Percentiles rank a stretch among this genome's conserved stretches.
Conservation (phyloP, 2,329 filamentous ascomycete genomes). For the Aurifilum marmelostoma region DNA sequence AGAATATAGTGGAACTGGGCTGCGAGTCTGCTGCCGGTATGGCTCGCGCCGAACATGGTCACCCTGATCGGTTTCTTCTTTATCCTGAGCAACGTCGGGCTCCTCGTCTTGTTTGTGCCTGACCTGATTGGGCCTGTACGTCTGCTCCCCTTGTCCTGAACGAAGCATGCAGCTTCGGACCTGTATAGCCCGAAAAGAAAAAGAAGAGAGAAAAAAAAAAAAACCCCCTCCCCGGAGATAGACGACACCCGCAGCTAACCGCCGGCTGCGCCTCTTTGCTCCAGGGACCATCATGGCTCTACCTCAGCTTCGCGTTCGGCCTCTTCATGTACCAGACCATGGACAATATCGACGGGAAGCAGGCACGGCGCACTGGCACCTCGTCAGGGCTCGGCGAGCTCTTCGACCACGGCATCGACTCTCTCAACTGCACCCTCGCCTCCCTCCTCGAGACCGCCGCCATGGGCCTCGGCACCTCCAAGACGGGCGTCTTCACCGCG, state of each 20-base stretch:
- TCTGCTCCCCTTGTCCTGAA: slow-evolving; percentile 28
- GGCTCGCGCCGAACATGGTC: slow-evolving; percentile 97
- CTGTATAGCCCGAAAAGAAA: background rate
- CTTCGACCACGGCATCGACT: slow-evolving; percentile 98
- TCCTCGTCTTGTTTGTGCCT: slow-evolving; percentile 79
- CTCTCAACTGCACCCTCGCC: slow-evolving; percentile 92
- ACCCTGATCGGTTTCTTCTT: slow-evolving; percentile 94
- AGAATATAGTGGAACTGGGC: slow-evolving; percentile 86
- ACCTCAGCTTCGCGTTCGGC: slow-evolving; percentile 93
- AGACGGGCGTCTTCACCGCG: slow-evolving; percentile 87
- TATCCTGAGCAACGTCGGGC: slow-evolving; percentile 80
- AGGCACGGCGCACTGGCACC: slow-evolving; percentile 90
- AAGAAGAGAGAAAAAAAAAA: too few relatives aligned
- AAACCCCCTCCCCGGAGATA: slow-evolving; percentile 24
- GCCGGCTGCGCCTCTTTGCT: background rate
- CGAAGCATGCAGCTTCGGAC: slow-evolving; percentile 12
- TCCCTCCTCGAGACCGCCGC: slow-evolving; percentile 89
- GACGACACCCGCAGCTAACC: slow-evolving; percentile 24
- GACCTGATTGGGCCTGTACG: slow-evolving; percentile 87
- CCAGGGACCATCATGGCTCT: slow-evolving; percentile 86
- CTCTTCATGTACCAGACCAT: slow-evolving; percentile 99
- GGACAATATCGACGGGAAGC: slow-evolving; percentile 99
- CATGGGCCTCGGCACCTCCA: slow-evolving; percentile 85
- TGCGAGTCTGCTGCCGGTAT: slow-evolving; percentile 88
- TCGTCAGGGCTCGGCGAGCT: slow-evolving; percentile 94